Evolutionary conservation across 2,329 filamentous ascomycete species (phyloP), one percentile per base, ranked within the genome.

Genomic region (Plenodomus tracheiphilus): DNA sequence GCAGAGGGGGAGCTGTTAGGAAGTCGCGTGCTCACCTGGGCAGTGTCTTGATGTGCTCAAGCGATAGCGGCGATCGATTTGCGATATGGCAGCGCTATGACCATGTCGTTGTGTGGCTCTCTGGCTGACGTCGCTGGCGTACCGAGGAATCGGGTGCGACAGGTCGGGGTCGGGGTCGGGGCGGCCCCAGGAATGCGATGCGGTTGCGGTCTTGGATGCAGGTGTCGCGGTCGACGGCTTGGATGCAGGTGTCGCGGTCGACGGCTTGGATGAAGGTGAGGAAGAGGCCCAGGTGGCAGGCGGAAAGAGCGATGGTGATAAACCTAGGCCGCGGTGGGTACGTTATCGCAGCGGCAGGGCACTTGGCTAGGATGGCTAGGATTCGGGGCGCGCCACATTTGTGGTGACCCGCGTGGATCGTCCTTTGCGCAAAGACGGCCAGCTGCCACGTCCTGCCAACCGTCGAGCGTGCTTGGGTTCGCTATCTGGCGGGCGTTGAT

Each of bases 1-100:
- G 69, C 47, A 71, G 71, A 73, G 70, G 70, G 68, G 55, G 69
- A 70, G 66, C 68, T 66, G 68, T 57, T 62, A 58, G 60, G 51
- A 28, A 41, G 53, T 62, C 56, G 61, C 59, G 62, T 65, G 62
- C 64, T 65, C 66, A n/a, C n/a, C n/a, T n/a, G n/a, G n/a, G n/a
- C n/a, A 66, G 50, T 54, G 49, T 18, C 48, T 51, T 52, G 41
- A 51, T 41, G 53, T 43, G n/a, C n/a, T 40, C 47, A 43, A 50
- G 54, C 47, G 57, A 56, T 61, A 52, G 54, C 55, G 53, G 56
- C 55, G 47, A 54, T 47, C 41, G 46, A 51, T 44, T 43, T 52
- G 49, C 53, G 58, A 59, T 47, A 30, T 42, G 45, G 18, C 18
- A 43, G 59, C 63, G 69, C 69, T 61, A 61, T 60, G 68, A 71